phyloP scores from a whole-genome alignment of 176 grass and related monocot species.

The Ampelocalamus luodianensis region DNA sequence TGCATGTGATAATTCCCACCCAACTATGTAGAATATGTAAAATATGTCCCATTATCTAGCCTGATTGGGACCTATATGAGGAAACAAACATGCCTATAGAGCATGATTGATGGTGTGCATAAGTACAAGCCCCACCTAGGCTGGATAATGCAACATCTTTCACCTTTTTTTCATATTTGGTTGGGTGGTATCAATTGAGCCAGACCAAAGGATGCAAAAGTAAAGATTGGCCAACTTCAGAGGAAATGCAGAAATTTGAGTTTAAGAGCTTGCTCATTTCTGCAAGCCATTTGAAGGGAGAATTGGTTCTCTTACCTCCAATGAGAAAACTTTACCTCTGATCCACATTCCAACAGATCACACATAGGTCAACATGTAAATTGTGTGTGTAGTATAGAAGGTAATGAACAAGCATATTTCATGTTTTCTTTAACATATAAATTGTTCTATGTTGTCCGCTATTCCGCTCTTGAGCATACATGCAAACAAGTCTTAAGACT shows the following conservation, averaged over 20 bases:
- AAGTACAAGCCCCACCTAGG: neutral
- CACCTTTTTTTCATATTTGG: neutral
- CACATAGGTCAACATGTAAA: neutral
- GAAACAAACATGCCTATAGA: too few relatives aligned
- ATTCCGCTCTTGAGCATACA: neutral
- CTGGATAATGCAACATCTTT: neutral
- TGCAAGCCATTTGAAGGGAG: neutral
- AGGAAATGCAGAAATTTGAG: neutral
- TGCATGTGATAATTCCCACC: neutral
- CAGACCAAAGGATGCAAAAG: neutral
- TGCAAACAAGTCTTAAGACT: neutral
- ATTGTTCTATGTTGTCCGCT: neutral
- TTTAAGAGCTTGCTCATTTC: neutral
- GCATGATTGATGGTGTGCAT: neutral
- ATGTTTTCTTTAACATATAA: neutral
- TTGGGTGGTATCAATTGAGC: neutral
- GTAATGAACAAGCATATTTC: conserved; percentile 6
- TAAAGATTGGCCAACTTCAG: neutral
- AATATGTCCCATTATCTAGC: neutral
- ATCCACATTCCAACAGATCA: neutral
- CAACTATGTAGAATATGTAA: neutral
- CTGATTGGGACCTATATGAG: neutral
- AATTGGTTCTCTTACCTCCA: neutral
- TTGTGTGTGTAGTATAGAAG: neutral
- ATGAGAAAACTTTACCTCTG: neutral